These are phyloP conservation scores for Aspergillus campestris DNA, from an alignment of 495 filamentous ascomycete genomes.

Conservation along the genomic window DNA sequence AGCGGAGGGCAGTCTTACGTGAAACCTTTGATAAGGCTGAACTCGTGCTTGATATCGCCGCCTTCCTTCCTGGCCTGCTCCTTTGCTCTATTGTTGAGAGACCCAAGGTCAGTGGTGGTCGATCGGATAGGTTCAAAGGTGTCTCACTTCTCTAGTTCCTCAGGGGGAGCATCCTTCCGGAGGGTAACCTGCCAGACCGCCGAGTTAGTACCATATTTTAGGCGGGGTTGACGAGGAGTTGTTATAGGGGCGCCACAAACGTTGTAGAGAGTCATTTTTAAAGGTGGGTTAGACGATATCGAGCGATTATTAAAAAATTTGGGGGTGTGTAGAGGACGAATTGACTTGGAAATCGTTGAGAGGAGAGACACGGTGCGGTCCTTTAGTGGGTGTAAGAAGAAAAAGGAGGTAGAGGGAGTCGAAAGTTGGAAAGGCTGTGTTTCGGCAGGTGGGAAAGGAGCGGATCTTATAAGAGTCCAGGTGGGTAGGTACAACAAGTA, in stretches of 20 bases:
- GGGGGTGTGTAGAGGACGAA: neutral
- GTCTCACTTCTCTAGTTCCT: conserved; percentile 56
- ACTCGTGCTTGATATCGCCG: conserved; percentile 75
- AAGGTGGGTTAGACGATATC: conserved; percentile 1
- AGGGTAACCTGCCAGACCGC: conserved; percentile 57
- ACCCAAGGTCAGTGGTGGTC: conserved; percentile 1
- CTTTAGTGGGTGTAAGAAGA: neutral
- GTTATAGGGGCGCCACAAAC: conserved; percentile 38
- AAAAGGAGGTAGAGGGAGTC: neutral
- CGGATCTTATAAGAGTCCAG: no score
- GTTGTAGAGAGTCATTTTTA: conserved; percentile 63
- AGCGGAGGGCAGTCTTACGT: conserved; percentile 49
- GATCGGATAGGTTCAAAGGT: neutral
- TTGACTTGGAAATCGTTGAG: no score
- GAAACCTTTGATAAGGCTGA: conserved; percentile 82
- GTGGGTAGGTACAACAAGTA: no score
- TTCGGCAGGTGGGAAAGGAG: no score
- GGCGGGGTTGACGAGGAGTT: conserved; percentile 3
- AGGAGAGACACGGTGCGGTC: no score
- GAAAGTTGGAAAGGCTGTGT: no score
- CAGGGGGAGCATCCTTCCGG: conserved; percentile 52
- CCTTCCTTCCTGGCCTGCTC: conserved; percentile 57
- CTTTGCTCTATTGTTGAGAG: conserved; percentile 53
- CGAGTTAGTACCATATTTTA: conserved; percentile 1
- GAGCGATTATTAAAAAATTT: neutral